phyloP scores from a whole-genome alignment of 305 asterid genomes.

The Fraxinus greggii region DNA sequence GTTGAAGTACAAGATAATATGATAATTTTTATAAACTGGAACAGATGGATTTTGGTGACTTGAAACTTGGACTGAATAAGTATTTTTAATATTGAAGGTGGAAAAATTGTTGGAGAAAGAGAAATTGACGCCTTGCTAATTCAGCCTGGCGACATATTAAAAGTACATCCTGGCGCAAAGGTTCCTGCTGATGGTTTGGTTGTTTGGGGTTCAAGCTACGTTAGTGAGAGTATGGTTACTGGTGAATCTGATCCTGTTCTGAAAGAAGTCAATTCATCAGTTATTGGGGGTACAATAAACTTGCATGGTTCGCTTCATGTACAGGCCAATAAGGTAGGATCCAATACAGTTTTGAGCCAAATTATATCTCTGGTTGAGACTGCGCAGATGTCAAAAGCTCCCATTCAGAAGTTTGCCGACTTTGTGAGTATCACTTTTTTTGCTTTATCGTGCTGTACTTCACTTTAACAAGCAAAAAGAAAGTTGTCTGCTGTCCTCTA shows the following conservation, averaged over 20 bases:
- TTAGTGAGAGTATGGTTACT: conserved; percentile 95
- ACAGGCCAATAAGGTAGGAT: conserved; percentile 83
- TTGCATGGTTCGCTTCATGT: conserved; percentile 85
- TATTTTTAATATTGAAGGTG: conserved; percentile 52
- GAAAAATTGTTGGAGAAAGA: conserved; percentile 76
- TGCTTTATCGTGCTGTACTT: conserved; percentile 14
- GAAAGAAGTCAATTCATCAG: conserved; percentile 62
- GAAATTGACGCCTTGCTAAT: conserved; percentile 86
- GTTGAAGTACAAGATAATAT: neutral
- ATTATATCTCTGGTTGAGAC: conserved; percentile 95
- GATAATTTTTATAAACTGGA: conserved; percentile 7
- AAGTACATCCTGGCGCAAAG: conserved; percentile 90
- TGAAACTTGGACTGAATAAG: conserved; percentile 19
- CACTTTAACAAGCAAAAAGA: neutral
- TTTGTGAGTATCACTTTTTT: conserved; percentile 55
- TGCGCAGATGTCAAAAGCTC: conserved; percentile 99
- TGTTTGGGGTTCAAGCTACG: conserved; percentile 94
- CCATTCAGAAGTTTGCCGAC: conserved; percentile 94
- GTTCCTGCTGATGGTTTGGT: conserved; percentile 88
- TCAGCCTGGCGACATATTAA: conserved; percentile 85
- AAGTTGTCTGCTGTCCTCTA: neutral
- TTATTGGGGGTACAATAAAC: conserved; percentile 93
- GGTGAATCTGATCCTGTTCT: conserved; percentile 85
- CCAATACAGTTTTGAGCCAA: conserved; percentile 90
- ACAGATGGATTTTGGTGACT: neutral